phyloP scores from a whole-genome alignment of 192 early-diverging fungal genomes.

The Irineochytrium annulatum region DNA sequence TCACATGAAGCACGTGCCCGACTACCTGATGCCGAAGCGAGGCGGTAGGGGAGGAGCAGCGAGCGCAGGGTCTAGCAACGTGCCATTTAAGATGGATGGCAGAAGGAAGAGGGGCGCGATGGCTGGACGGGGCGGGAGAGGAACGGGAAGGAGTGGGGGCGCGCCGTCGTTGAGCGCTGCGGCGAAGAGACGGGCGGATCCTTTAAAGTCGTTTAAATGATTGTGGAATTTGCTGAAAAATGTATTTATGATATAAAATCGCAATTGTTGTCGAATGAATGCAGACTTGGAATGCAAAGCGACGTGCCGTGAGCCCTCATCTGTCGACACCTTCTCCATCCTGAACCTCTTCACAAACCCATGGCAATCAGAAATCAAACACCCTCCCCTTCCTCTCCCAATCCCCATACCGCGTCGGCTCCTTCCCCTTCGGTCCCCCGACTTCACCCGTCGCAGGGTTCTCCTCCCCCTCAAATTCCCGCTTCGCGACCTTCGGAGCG shows the following conservation, averaged over 20 bases:
- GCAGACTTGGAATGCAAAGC: too few relatives aligned
- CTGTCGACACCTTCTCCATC: too few relatives aligned
- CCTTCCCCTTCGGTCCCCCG: slow-evolving; percentile 70
- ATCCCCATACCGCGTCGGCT: slow-evolving; percentile 78
- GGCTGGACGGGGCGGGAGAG: slow-evolving; percentile 17
- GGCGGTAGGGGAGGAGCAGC: background rate
- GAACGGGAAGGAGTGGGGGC: slow-evolving; percentile 7
- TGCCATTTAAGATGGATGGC: slow-evolving; percentile 31
- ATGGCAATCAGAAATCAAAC: too few relatives aligned
- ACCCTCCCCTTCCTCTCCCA: slow-evolving; percentile 77
- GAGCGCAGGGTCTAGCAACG: slow-evolving; percentile 7
- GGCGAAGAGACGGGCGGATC: slow-evolving; percentile 13
- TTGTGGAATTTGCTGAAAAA: too few relatives aligned
- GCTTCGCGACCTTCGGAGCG: slow-evolving; percentile 44
- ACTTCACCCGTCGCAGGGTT: slow-evolving; percentile 71
- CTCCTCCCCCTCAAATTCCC: slow-evolving; percentile 61
- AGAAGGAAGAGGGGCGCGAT: slow-evolving; percentile 15
- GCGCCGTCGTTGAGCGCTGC: background rate
- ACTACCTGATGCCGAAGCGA: slow-evolving; percentile 83
- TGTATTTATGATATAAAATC: too few relatives aligned
- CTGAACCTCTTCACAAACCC: too few relatives aligned
- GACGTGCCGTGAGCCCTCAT: too few relatives aligned
- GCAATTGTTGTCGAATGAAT: too few relatives aligned
- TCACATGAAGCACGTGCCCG: slow-evolving; percentile 91
- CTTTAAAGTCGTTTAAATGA: slow-evolving; percentile 24